phyloP scores from a whole-genome alignment of 2,329 filamentous ascomycete species.

The Sclerotinia spermophila region DNA sequence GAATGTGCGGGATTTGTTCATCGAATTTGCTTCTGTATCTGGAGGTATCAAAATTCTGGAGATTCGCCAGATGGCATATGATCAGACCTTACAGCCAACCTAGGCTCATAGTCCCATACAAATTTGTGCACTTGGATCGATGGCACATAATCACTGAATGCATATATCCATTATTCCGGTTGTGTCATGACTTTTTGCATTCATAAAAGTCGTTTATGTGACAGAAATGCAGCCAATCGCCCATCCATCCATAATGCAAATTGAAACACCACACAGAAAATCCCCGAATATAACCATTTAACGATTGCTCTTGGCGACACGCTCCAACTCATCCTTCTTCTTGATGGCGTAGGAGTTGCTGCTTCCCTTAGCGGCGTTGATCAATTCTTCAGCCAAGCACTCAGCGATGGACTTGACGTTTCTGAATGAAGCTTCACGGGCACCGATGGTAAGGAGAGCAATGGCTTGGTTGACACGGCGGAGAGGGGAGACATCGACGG shows the following conservation, averaged over 20 bases:
- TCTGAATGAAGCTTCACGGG: conserved; percentile 97
- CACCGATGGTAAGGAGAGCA: conserved; percentile 96
- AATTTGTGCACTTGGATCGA: conserved; percentile 6
- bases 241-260: conserved; percentile 35
- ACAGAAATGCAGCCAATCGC: conserved; percentile 36
- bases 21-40: conserved; percentile 7
- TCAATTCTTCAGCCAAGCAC: conserved; percentile 99
- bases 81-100: conserved; percentile 1
- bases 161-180: conserved; percentile 16
- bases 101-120: conserved; percentile 1
- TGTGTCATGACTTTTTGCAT: conserved; percentile 20
- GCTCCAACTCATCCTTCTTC: conserved; percentile 99
- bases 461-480: conserved; percentile 99
- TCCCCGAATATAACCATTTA: conserved; percentile 55
- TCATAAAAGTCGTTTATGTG: conserved; percentile 30
- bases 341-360: conserved; percentile 99
- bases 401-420: conserved; percentile 99
- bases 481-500: conserved; percentile 99
- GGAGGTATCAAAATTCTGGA: conserved; percentile 12
- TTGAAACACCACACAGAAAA: conserved; percentile 34
- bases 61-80: conserved; percentile 1
- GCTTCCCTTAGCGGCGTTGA: conserved; percentile 99
- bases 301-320: conserved; percentile 99
- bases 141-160: conserved; percentile 15
- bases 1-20: conserved; percentile 1